These are phyloP conservation scores for Penicillium sp. DNA, from an alignment of 2,329 filamentous ascomycete genomes.

Conservation along the genomic window DNA sequence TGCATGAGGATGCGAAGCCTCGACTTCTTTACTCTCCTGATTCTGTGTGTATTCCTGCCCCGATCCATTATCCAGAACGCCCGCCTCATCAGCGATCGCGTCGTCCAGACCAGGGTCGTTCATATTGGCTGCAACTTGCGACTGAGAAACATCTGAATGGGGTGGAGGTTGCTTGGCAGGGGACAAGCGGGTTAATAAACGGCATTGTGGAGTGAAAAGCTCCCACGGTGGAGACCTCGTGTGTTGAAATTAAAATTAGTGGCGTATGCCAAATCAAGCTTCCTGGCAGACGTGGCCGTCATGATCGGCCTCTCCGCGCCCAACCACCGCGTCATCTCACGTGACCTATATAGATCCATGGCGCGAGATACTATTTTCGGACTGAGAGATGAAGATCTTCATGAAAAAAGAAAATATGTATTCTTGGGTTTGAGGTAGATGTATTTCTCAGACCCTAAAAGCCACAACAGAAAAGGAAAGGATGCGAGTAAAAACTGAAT, in stretches of 20 bases:
- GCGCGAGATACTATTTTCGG: not conserved
- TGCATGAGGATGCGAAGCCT: conserved; percentile 22
- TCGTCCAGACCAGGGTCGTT: conserved; percentile 56
- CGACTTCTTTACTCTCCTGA: conserved; percentile 38
- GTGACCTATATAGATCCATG: conserved; percentile 7
- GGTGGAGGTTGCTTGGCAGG: not conserved
- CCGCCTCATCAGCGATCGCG: conserved; percentile 47
- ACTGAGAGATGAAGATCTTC: not conserved
- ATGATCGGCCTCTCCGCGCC: conserved; percentile 10
- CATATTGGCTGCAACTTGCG: conserved; percentile 31
- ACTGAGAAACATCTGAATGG: not conserved
- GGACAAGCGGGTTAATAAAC: not conserved
- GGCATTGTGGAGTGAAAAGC: not conserved
- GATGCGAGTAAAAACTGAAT: not conserved
- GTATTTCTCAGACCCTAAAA: not conserved
- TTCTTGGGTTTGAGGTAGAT: not conserved
- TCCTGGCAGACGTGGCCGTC: conserved; percentile 11
- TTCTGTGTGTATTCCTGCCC: conserved; percentile 31
- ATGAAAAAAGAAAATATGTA: not conserved
- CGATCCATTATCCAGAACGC: conserved; percentile 41
- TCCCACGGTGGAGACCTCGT: not conserved
- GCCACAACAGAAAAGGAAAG: not conserved
- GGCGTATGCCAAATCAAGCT: conserved; percentile 15
- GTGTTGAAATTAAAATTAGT: conserved; percentile 1
- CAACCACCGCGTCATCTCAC: conserved; percentile 15